phyloP scores from a whole-genome alignment of 495 filamentous ascomycete genomes.

The Cudoniella acicularis region DNA sequence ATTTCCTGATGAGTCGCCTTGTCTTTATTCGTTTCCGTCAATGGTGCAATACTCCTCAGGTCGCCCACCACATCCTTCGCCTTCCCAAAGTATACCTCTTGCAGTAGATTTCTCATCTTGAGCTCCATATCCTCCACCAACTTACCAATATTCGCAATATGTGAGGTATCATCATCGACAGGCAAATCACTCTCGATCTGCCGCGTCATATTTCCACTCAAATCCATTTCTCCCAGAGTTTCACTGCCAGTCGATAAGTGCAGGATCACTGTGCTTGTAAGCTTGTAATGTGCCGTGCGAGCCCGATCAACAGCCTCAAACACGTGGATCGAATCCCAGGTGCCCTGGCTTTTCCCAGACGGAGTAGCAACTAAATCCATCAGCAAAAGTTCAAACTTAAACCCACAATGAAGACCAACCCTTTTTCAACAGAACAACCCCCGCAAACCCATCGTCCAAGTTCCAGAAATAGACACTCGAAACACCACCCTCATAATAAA shows the following conservation, averaged over 20 bases:
- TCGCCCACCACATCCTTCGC: conserved; percentile 99
- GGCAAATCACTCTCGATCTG: conserved; percentile 89
- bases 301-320: conserved; percentile 92
- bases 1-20: conserved; percentile 86
- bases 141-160: conserved; percentile 92
- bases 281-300: conserved; percentile 90
- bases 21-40: conserved; percentile 84
- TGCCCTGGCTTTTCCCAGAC: conserved; percentile 68
- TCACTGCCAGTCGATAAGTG: conserved; percentile 70
- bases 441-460: conserved; percentile 96
- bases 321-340: conserved; percentile 98
- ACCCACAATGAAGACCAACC: conserved; percentile 43
- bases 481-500: conserved; percentile 97
- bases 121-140: conserved; percentile 99
- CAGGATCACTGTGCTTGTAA: conserved; percentile 95
- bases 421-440: conserved; percentile 94
- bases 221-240: conserved; percentile 81
- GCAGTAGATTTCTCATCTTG: conserved; percentile 97
- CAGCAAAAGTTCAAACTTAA: background rate
- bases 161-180: conserved; percentile 84
- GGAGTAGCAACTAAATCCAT: conserved; percentile 44
- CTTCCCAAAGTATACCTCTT: conserved; percentile 99
- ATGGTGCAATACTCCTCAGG: conserved; percentile 79
- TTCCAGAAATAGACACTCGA: conserved; percentile 98
- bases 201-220: conserved; percentile 95